A percentile compares a stretch with the other conserved stretches of the same genome.
These are phyloP conservation scores for Madurella fahalii DNA, from an alignment of 2,329 filamentous ascomycete species.

Conservation along the genomic window DNA sequence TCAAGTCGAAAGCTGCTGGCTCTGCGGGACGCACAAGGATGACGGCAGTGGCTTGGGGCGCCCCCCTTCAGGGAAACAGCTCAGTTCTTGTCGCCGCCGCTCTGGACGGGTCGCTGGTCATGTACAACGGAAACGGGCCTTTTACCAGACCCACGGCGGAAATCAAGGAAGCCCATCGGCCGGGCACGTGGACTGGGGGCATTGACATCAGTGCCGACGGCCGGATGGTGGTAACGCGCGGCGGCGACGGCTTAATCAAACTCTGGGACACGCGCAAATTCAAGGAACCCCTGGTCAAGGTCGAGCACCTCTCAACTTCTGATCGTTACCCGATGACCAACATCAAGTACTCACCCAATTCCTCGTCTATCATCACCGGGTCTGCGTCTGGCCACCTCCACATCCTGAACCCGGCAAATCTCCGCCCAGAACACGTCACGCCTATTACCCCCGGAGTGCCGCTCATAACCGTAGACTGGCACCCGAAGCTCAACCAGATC, in stretches of 20 bases:
- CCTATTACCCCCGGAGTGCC: slow-evolving; percentile 82
- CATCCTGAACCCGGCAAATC: slow-evolving; percentile 88
- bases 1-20: slow-evolving; percentile 87
- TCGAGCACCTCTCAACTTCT: slow-evolving; percentile 76
- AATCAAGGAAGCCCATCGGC: slow-evolving; percentile 75
- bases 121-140: slow-evolving; percentile 89
- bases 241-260: slow-evolving; percentile 89
- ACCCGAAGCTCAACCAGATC: slow-evolving; percentile 93
- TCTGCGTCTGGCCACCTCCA: slow-evolving; percentile 82
- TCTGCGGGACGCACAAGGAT: slow-evolving; percentile 88
- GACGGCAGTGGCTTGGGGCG: slow-evolving; percentile 87
- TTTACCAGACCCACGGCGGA: slow-evolving; percentile 78
- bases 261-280: slow-evolving; percentile 97
- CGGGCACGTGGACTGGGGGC: slow-evolving; percentile 86
- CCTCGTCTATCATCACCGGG: slow-evolving; percentile 81
- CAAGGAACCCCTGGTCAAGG: slow-evolving; percentile 78
- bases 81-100: slow-evolving; percentile 78
- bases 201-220: slow-evolving; percentile 89
- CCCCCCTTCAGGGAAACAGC: slow-evolving; percentile 68
- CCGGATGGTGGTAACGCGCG: slow-evolving; percentile 82
- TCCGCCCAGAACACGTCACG: slow-evolving; percentile 78
- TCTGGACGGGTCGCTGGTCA: slow-evolving; percentile 81
- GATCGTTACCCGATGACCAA: slow-evolving; percentile 79
- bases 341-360: slow-evolving; percentile 84
- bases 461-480: slow-evolving; percentile 84